phyloP scores from a whole-genome alignment of 352 stramenopile species.

The Phytopythium cucurbitacearum region DNA sequence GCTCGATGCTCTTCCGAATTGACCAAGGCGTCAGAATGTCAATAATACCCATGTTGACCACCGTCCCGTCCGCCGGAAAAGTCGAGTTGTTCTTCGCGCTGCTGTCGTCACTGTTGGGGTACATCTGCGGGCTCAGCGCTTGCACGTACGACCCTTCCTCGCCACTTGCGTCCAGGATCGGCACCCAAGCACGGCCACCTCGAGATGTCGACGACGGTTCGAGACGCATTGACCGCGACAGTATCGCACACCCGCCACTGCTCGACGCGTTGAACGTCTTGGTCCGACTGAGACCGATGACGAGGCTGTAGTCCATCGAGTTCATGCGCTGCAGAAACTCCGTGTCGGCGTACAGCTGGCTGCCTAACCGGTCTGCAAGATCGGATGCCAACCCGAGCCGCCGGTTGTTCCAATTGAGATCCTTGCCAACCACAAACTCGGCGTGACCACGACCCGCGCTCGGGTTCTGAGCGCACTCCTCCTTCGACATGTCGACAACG shows the following conservation, averaged over 20 bases:
- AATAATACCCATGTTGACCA: constrained; percentile 96
- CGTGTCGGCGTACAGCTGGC: constrained; percentile 88
- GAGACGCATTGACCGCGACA: constrained; percentile 19
- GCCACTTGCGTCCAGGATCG: constrained; percentile 13
- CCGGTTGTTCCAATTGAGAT: constrained; percentile 84
- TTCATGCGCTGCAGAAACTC: constrained; percentile 93
- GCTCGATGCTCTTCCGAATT: constrained; percentile 90
- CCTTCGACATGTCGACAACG: constrained; percentile 81
- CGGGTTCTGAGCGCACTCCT: constrained; percentile 68
- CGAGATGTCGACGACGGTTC: constrained; percentile 5
- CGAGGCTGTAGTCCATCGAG: constrained; percentile 97
- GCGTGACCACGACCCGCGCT: constrained; percentile 56
- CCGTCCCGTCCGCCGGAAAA: constrained; percentile 61
- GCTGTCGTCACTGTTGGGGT: constrained; percentile 16
- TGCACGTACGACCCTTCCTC: constrained; percentile 54
- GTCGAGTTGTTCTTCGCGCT: constrained; percentile 24
- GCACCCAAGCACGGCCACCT: neutral
- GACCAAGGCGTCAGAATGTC: constrained; percentile 97
- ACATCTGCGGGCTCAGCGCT: constrained; percentile 43
- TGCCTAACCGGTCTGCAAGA: constrained; percentile 65
- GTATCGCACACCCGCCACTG: constrained; percentile 13
- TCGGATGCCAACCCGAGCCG: constrained; percentile 66
- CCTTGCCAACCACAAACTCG: constrained; percentile 82
- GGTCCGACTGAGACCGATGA: constrained; percentile 89
- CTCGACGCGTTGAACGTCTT: constrained; percentile 34